Conservation (phyloP, 345 rosid species). For the Corchorus capsularis region DNA sequence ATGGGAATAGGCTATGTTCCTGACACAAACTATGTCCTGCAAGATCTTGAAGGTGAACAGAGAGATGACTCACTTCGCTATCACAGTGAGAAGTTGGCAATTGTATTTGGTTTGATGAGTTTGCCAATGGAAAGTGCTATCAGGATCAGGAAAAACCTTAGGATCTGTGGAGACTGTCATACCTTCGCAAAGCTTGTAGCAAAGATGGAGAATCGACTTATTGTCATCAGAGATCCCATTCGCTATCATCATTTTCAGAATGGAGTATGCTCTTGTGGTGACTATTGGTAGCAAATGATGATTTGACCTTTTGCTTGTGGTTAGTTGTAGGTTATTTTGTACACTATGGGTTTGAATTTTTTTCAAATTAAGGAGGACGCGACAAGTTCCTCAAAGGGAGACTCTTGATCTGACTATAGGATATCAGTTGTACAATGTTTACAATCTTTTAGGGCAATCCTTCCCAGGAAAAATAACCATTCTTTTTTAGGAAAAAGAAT, state of each 20-base stretch:
- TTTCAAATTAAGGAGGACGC: neutral
- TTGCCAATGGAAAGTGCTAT: conserved; percentile 37
- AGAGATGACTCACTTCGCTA: conserved; percentile 48
- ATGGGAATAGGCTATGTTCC: conserved; percentile 49
- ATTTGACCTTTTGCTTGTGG: neutral
- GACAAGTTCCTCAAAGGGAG: neutral
- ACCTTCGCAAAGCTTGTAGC: conserved; percentile 51
- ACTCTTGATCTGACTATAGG: neutral
- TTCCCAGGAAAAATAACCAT: too few species aligned
- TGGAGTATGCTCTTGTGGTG: conserved; percentile 60
- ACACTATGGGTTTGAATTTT: neutral
- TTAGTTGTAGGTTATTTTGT: neutral
- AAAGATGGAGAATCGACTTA: conserved; percentile 41
- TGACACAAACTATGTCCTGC: conserved; percentile 55
- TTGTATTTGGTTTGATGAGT: conserved; percentile 49
- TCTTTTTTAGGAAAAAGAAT: neutral
- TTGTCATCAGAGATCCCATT: conserved; percentile 57
- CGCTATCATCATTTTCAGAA: conserved; percentile 58
- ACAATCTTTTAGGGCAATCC: neutral
- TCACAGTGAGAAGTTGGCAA: conserved; percentile 66
- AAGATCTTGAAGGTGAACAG: conserved; percentile 64
- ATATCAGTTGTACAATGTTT: neutral
- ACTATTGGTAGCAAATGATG: conserved; percentile 44
- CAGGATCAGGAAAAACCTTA: conserved; percentile 59
- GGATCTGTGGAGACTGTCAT: conserved; percentile 65